phyloP scores from a whole-genome alignment of 177 flowering plant genomes.

The Telopea speciosissima region DNA sequence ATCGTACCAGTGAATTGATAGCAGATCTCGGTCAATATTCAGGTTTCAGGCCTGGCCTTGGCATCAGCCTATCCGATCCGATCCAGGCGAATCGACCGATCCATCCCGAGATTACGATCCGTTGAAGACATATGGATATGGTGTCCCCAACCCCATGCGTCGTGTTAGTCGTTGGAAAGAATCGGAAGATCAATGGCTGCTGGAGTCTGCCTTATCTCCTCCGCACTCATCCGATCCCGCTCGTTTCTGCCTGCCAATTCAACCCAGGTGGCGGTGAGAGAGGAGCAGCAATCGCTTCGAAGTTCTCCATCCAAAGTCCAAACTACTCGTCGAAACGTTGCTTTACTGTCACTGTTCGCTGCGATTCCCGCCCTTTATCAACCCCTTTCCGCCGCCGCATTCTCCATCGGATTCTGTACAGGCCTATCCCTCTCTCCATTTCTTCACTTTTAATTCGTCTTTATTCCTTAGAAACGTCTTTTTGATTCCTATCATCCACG shows the following conservation, averaged over 20 bases:
- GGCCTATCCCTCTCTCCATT: neutral
- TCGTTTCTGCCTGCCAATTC: neutral
- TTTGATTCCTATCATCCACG: neutral
- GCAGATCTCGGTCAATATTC: too few relatives aligned
- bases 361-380: conserved; percentile 17
- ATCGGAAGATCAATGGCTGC: neutral
- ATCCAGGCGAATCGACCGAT: too few relatives aligned
- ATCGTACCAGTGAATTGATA: too few relatives aligned
- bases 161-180: neutral
- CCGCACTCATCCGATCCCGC: neutral
- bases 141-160: neutral
- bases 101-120: too few relatives aligned
- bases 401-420: conserved; percentile 59
- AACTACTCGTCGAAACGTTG: neutral
- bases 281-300: neutral
- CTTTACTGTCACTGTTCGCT: conserved; percentile 33
- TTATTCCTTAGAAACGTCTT: neutral
- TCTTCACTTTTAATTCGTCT: neutral
- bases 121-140: too few relatives aligned
- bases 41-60: too few relatives aligned
- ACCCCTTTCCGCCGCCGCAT: conserved; percentile 43
- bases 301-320: neutral
- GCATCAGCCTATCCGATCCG: too few relatives aligned
- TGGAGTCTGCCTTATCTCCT: neutral
- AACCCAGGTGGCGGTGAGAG: neutral